These are phyloP conservation scores for Cairneyella variabilis DNA, from an alignment of 495 filamentous ascomycete species.

Conservation along the genomic window DNA sequence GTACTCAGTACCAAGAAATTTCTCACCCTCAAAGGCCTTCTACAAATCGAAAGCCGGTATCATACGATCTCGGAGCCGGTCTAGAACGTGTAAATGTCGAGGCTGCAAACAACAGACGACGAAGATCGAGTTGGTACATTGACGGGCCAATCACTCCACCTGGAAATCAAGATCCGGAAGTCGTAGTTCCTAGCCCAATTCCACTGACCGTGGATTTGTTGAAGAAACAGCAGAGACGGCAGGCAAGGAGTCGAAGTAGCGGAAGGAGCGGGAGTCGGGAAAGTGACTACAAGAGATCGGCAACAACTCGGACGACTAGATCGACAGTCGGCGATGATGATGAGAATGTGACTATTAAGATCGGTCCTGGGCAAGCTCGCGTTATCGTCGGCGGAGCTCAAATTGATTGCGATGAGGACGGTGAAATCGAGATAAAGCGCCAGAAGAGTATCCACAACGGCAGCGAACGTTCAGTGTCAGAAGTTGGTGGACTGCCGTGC, in stretches of 20 bases:
- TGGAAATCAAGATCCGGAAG: conserved; percentile 42
- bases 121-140: conserved; percentile 21
- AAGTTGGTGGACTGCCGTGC: conserved; percentile 12
- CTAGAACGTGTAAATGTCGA: conserved; percentile 24
- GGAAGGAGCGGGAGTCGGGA: conserved; percentile 52
- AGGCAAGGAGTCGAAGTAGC: conserved; percentile 41
- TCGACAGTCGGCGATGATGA: conserved; percentile 39
- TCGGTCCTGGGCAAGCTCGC: conserved; percentile 27
- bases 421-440: conserved; percentile 46
- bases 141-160: conserved; percentile 23
- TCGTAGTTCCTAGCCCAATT: conserved; percentile 35
- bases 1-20: conserved; percentile 15
- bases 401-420: conserved; percentile 48
- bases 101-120: conserved; percentile 19
- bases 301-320: conserved; percentile 50
- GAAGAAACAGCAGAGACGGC: conserved; percentile 37
- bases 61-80: conserved; percentile 16
- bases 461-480: conserved; percentile 22
- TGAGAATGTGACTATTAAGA: conserved; percentile 50
- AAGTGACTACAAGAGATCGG: conserved; percentile 51
- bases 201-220: conserved; percentile 48
- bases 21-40: conserved; percentile 17
- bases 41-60: conserved; percentile 16
- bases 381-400: conserved; percentile 41
- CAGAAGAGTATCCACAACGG: conserved; percentile 16